These are phyloP conservation scores for Logfia minima DNA, from an alignment of 129 eudicot genomes.

Conservation along the genomic window DNA sequence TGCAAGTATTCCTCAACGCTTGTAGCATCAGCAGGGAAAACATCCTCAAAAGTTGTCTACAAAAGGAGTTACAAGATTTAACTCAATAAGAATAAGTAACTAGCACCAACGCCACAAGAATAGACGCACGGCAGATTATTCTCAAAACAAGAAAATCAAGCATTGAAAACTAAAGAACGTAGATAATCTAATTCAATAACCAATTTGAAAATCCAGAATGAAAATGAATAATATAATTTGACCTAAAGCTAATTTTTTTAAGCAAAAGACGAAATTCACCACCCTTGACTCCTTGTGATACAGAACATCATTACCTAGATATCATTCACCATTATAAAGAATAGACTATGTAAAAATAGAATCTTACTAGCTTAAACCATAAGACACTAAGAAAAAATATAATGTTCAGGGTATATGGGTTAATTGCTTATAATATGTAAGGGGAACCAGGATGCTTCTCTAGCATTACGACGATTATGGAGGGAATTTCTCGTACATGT, in stretches of 20 bases:
- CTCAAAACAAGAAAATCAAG: slow-evolving; percentile 8
- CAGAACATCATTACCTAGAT: slow-evolving; percentile 1
- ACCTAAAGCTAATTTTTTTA: neutral
- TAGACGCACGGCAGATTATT: neutral
- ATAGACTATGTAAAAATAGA: neutral
- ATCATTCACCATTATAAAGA: neutral
- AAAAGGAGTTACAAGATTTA: slow-evolving; percentile 15
- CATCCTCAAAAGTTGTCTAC: slow-evolving; percentile 95
- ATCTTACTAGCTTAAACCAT: neutral
- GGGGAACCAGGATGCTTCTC: slow-evolving; percentile 15
- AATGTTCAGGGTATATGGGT: too few relatives aligned
- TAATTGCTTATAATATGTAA: neutral
- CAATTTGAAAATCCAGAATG: neutral
- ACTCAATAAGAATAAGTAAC: neutral
- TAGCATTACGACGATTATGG: neutral
- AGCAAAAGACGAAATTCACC: slow-evolving; percentile 2
- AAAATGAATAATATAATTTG: neutral
- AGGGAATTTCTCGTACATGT: neutral
- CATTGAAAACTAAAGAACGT: slow-evolving; percentile 7
- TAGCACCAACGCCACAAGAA: slow-evolving; percentile 6
- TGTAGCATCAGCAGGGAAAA: slow-evolving; percentile 93
- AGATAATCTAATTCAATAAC: neutral
- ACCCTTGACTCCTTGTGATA: neutral
- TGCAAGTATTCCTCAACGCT: slow-evolving; percentile 91
- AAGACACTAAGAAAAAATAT: neutral